Evolutionary conservation across 1,284 basidiomycete species (phyloP).

Genomic region (Mycena citricolor): DNA sequence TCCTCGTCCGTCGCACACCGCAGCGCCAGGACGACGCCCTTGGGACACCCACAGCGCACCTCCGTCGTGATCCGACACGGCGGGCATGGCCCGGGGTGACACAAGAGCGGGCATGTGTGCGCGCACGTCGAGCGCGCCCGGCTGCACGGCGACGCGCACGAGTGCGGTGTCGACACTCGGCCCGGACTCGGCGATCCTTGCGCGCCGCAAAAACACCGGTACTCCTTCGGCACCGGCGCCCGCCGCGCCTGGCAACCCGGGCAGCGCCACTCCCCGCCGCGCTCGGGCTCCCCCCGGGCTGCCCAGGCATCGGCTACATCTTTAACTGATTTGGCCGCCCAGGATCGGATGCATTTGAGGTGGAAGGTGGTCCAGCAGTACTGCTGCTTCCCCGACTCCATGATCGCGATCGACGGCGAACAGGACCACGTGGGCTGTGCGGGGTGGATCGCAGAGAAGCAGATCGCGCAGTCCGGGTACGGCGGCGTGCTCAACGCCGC

Average conservation of each 20-base stretch:
- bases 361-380: constrained; percentile 88
- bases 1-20: constrained; percentile 52
- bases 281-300: constrained; percentile 62
- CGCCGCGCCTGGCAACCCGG: constrained; percentile 85
- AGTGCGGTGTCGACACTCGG: constrained; percentile 78
- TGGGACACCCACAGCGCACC: constrained; percentile 64
- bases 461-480: constrained; percentile 79
- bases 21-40: constrained; percentile 58
- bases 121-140: constrained; percentile 69
- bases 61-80: constrained; percentile 53
- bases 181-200: constrained; percentile 69
- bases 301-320: constrained; percentile 75
- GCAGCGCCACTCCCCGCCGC: constrained; percentile 79
- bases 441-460: constrained; percentile 72
- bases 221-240: constrained; percentile 60
- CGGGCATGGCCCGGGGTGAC: constrained; percentile 53
- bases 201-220: constrained; percentile 85
- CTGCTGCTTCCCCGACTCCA: constrained; percentile 40
- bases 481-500: constrained; percentile 63
- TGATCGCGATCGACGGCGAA: constrained; percentile 54
- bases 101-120: constrained; percentile 76
- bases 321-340: constrained; percentile 79
- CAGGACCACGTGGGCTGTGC: constrained; percentile 79
- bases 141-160: constrained; percentile 78
- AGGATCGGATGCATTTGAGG: constrained; percentile 75